Evolutionary conservation across 441 rosid genomes (phyloP), one percentile per base, ranked within the genome.

Genomic region (Pelargonium myrrhifolium): DNA sequence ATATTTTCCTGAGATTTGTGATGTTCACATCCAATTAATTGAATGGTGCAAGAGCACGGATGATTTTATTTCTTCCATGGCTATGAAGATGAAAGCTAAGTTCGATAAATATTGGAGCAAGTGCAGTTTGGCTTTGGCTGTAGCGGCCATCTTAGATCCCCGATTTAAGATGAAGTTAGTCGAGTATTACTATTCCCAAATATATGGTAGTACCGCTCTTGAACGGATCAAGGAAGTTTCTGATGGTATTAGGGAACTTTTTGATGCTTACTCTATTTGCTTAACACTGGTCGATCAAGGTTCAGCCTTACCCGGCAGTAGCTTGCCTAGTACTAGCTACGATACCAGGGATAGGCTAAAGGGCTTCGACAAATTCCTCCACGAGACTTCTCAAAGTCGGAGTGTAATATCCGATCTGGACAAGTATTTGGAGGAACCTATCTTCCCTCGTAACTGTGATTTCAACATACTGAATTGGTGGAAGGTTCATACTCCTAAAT

Each of bases 401-500:
- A 83, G 72, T 72, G 75, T 70, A 40, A 26, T 76, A 10, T 83
- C 96, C 15, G 98, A 93, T 77, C 72, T 93, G 75, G 97, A 93
- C 59, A 93, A 91, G 74, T 91, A 93, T 71, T 75, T 93, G 66
- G 95, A 90, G 78, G 99, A 93, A 67, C 93, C 97, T 0, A 84
- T 91, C 59, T 91, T 93, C 55, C 96, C 97, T 43, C 95, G 99
- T 55, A 89, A 82, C 55, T 78, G 93, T 4, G 92, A 93, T 68
- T 93, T 93, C 82, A 87, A 81, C 74, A 81, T 93, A 68, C 64
- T 93, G 64, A 91, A 93, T 77, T 93, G 96, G 90, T 93, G 99
- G 99, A 91, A 85, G 69, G 99, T 91, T 61, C 97, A 93, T 79
- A 87, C 97, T 0, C 93, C 97, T n/a, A 86, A 94, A 72, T 93